A percentile compares a stretch with the other conserved stretches of the same genome.
phyloP scores from a whole-genome alignment of 805 yeast species.

The Ogataea neopini region DNA sequence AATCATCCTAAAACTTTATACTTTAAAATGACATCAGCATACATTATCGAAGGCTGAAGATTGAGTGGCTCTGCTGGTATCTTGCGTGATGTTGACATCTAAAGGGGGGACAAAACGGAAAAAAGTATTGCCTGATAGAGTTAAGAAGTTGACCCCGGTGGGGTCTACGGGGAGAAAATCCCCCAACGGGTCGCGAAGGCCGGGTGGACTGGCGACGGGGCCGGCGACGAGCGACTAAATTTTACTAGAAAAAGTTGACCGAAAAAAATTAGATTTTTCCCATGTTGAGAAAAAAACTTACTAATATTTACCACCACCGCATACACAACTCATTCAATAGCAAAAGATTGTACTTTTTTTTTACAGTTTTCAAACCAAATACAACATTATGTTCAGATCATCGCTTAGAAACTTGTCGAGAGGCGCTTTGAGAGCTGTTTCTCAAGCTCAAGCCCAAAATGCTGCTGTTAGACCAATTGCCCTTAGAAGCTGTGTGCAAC shows the following conservation, averaged over 20 bases:
- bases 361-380: too few species aligned
- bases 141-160: too few species aligned
- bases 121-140: too few species aligned
- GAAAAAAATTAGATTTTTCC: not conserved
- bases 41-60: too few species aligned
- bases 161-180: too few species aligned
- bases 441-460: conserved; percentile 5
- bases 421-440: conserved; percentile 18
- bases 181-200: not conserved
- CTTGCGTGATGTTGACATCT: too few species aligned
- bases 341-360: too few species aligned
- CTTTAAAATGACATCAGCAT: too few species aligned
- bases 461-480: conserved; percentile 2
- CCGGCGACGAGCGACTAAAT: not conserved
- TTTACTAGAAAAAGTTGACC: not conserved
- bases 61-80: too few species aligned
- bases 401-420: conserved; percentile 27
- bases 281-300: not conserved
- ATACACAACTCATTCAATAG: not conserved
- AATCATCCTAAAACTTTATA: too few species aligned
- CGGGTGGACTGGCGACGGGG: too few species aligned
- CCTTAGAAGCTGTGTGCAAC: conserved; percentile 17
- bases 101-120: too few species aligned
- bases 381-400: conserved; percentile 23
- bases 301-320: not conserved